Evolutionary conservation across 768 basidiomycete genomes (phyloP), one percentile per base, ranked within the genome.

Genomic region (Boletellus emodensis): DNA sequence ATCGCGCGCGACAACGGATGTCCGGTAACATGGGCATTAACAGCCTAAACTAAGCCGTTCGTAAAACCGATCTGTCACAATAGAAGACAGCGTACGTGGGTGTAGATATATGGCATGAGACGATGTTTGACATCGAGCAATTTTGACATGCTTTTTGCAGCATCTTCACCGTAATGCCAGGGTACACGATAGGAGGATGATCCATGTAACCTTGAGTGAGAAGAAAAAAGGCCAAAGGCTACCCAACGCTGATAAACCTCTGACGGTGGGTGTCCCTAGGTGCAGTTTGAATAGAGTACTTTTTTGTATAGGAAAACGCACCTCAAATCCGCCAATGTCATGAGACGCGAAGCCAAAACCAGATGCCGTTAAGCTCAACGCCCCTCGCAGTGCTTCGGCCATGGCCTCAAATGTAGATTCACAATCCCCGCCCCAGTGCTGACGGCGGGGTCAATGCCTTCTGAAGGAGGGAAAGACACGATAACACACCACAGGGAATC

Each of bases 241-340:
- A 85, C 80, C 85, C 85, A 90, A 39, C 86, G 82, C 56, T 84
- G 80, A 61, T 85, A 87, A 39, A 87, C 79, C 57, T 82, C 81
- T 0, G 82, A 77, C 9, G 80, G 79, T 3, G 85, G 84, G 46
- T 79, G 80, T 10, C 84, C 85, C 79, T 83, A 52, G 26, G 34
- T 41, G 22, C 1, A 28, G 11, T 3, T 20, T 20, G 20, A 7
- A 12, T 54, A 22, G 17, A 28, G 28, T 14, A 11, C 18, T 6
- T 15, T 24, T 38, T 38, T 14, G 24, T 17, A 33, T 35, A 7
- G 6, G 28, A 55, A 17, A 7, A 1, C 71, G 40, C 40, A 77
- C 81, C 72, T 88, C 85, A 55, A 87, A 89, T 1, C 86, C 86
- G 22, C 85, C 87, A 48, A 90, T 86, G 60, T 90, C 87, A 63